A percentile compares a stretch with the other conserved stretches of the same genome.
These are phyloP conservation scores for Candida khao-thaluensis DNA, from an alignment of 805 yeast genomes.

Conservation along the genomic window DNA sequence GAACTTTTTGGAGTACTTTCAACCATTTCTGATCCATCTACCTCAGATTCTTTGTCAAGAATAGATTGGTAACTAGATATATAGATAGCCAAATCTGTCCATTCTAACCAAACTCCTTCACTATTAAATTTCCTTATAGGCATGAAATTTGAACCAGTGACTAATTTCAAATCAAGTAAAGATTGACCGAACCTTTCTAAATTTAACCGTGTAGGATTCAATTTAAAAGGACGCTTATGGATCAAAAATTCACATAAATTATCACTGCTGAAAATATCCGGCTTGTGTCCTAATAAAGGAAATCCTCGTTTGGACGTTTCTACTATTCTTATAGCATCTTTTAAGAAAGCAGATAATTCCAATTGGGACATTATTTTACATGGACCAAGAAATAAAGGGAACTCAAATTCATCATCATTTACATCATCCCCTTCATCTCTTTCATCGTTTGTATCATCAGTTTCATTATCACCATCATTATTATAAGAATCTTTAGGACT, in stretches of 20 bases:
- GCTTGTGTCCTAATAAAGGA: slow-evolving; percentile 40
- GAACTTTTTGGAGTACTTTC: background rate
- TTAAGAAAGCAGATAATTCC: slow-evolving; percentile 24
- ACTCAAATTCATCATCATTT: slow-evolving; percentile 15
- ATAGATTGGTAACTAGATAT: slow-evolving; percentile 18
- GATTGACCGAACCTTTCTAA: slow-evolving; percentile 43
- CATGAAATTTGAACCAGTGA: slow-evolving; percentile 32
- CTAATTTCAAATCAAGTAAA: slow-evolving; percentile 33
- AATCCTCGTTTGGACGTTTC: slow-evolving; percentile 31
- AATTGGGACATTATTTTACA: slow-evolving; percentile 16
- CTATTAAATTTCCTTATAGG: slow-evolving; percentile 36
- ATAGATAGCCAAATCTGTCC: slow-evolving; percentile 34
- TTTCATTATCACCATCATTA: background rate
- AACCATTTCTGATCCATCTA: too few species aligned
- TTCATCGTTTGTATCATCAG: background rate
- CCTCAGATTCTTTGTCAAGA: slow-evolving; percentile 8
- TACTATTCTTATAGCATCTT: slow-evolving; percentile 22
- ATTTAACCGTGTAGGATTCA: slow-evolving; percentile 36
- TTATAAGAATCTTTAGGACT: background rate
- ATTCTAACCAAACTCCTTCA: slow-evolving; percentile 46
- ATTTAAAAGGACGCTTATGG: slow-evolving; percentile 26
- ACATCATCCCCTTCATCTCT: slow-evolving; percentile 1
- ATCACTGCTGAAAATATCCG: slow-evolving; percentile 41
- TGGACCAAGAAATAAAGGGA: slow-evolving; percentile 36
- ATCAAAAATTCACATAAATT: slow-evolving; percentile 27